Conservation (phyloP, 2,329 filamentous ascomycete genomes). For the Cladobotryum protrusum region DNA sequence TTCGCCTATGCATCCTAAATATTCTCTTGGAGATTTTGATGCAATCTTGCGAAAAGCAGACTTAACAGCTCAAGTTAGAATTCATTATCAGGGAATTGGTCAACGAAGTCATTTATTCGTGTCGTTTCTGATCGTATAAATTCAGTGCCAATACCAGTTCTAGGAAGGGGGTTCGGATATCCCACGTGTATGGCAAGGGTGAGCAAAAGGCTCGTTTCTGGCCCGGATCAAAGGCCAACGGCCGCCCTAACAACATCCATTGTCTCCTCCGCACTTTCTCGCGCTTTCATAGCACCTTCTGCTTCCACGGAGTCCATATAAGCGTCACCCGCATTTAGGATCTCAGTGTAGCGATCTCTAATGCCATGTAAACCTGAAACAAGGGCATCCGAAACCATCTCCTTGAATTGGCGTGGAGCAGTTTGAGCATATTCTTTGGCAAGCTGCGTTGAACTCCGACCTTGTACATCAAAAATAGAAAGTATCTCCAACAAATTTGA, state of each 20-base stretch:
- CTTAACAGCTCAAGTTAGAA: background rate
- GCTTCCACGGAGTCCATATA: slow-evolving; percentile 53
- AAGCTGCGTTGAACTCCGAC: slow-evolving; percentile 34
- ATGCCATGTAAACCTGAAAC: slow-evolving; percentile 47
- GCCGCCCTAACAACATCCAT: slow-evolving; percentile 48
- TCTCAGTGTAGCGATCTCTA: slow-evolving; percentile 47
- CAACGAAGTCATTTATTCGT: no score
- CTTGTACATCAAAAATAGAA: slow-evolving; percentile 54
- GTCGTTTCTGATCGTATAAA: no score
- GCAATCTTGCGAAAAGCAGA: background rate
- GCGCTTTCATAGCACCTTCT: slow-evolving; percentile 56
- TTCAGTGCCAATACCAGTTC: no score
- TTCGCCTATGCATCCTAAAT: slow-evolving; percentile 54
- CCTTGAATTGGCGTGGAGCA: slow-evolving; percentile 35
- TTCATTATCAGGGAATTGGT: no score
- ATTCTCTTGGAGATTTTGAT: background rate
- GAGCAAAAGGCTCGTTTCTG: background rate
- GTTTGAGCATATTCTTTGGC: slow-evolving; percentile 33
- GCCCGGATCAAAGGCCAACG: slow-evolving; percentile 36
- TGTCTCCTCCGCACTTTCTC: slow-evolving; percentile 51
- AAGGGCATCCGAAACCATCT: slow-evolving; percentile 54
- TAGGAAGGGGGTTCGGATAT: no score
- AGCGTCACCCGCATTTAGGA: slow-evolving; percentile 42
- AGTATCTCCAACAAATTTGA: slow-evolving; percentile 80
- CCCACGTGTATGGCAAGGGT: no score